Evolutionary conservation across 805 yeast genomes (phyloP).

Genomic region (Hanseniaspora guilliermondii): DNA sequence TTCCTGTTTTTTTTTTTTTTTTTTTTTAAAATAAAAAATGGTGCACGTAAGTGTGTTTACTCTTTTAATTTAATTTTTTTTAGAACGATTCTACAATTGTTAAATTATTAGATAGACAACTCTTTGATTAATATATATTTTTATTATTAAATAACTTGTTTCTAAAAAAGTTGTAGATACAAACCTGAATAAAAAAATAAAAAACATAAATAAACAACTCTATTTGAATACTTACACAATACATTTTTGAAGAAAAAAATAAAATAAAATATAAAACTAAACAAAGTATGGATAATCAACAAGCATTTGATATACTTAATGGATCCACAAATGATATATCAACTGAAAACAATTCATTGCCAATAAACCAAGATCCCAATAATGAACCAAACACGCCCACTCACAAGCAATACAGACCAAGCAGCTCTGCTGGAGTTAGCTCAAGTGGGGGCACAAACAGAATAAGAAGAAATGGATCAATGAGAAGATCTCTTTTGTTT

Average conservation of each 20-base stretch:
- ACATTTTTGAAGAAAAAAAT: background rate
- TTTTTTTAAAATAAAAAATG: too few species aligned
- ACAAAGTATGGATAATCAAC: background rate
- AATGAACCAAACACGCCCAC: background rate
- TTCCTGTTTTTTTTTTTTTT: too few species aligned
- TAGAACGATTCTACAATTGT: too few species aligned
- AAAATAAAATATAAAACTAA: background rate
- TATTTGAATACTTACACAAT: too few species aligned
- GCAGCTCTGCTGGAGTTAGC: background rate
- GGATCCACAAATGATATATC: background rate
- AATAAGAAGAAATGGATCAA: conserved; percentile 12
- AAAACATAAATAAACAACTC: too few species aligned
- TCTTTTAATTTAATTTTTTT: too few species aligned
- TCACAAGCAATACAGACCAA: conserved; percentile 8
- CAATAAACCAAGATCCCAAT: background rate
- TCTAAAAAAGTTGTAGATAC: too few species aligned
- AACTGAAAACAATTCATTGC: background rate
- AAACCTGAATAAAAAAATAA: too few species aligned
- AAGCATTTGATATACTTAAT: background rate
- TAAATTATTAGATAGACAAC: too few species aligned
- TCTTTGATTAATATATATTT: too few species aligned
- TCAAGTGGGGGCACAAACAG: background rate
- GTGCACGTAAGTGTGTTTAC: too few species aligned
- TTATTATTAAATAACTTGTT: too few species aligned
- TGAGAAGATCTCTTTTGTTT: conserved; percentile 13